phyloP scores from a whole-genome alignment of 1,284 basidiomycete species.

The Puccinia sorghi region DNA sequence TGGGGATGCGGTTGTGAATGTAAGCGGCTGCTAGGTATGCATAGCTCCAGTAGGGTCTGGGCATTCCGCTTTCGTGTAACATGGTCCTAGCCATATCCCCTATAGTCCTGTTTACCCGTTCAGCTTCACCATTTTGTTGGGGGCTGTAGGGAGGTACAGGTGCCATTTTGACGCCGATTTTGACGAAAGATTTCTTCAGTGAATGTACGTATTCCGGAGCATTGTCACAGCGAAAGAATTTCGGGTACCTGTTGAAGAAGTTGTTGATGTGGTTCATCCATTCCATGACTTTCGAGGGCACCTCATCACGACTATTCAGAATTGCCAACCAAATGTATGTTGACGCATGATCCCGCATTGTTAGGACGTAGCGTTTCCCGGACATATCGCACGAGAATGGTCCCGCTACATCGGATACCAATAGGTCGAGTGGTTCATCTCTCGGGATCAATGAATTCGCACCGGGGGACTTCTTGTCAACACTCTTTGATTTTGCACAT shows the following conservation, averaged over 20 bases:
- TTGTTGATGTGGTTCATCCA: slow-evolving; percentile 2
- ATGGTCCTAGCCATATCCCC: slow-evolving; percentile 2
- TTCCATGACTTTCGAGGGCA: neutral
- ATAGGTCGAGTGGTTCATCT: neutral
- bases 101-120: neutral
- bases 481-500: no score
- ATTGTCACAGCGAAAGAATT: neutral
- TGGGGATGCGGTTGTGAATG: slow-evolving; percentile 8
- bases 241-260: neutral
- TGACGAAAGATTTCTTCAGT: neutral
- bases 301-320: neutral
- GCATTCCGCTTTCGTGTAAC: neutral
- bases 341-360: no score
- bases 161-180: neutral
- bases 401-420: slow-evolving; percentile 11
- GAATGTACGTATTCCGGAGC: neutral
- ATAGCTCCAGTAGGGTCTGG: neutral
- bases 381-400: neutral
- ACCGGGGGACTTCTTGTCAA: neutral
- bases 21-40: neutral
- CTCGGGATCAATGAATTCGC: neutral
- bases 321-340: neutral
- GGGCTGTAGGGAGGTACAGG: no score
- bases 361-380: neutral
- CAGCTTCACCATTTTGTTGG: slow-evolving; percentile 8